These are phyloP conservation scores for Kuraishia capsulata DNA, from an alignment of 805 yeast genomes.

Conservation along the genomic window DNA sequence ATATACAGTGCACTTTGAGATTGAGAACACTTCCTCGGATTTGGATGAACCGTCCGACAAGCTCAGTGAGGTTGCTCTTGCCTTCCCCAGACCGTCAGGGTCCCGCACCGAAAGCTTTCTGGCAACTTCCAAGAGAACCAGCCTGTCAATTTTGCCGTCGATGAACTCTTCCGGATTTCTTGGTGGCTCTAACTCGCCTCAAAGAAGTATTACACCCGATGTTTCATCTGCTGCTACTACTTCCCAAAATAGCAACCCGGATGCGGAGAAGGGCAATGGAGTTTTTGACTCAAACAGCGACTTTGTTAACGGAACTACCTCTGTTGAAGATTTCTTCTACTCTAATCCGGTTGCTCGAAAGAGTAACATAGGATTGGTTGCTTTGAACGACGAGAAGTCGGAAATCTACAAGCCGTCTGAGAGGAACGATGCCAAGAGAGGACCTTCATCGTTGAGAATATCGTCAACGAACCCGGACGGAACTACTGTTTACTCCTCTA, in stretches of 20 bases:
- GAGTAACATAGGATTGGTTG: slow-evolving; percentile 7
- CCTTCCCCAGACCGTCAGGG: slow-evolving; percentile 6
- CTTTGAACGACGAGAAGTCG: slow-evolving; percentile 3
- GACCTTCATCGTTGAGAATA: neutral
- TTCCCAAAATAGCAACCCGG: too few species aligned
- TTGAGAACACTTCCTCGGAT: slow-evolving; percentile 12
- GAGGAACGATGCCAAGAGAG: slow-evolving; percentile 1
- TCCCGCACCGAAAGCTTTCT: slow-evolving; percentile 3
- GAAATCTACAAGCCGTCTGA: slow-evolving; percentile 4
- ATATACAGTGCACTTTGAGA: slow-evolving; percentile 62
- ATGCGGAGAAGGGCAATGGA: too few species aligned
- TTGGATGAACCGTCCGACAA: slow-evolving; percentile 4
- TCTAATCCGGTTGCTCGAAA: slow-evolving; percentile 17
- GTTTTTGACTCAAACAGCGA: too few species aligned
- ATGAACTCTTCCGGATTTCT: slow-evolving; percentile 4
- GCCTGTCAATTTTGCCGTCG: slow-evolving; percentile 17
- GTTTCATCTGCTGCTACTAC: too few species aligned
- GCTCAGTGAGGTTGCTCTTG: slow-evolving; percentile 15
- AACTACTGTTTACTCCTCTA: neutral
- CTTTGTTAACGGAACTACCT: too few species aligned
- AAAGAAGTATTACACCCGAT: neutral
- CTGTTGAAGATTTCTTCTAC: slow-evolving; percentile 49
- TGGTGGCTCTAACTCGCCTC: neutral
- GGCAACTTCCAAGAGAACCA: slow-evolving; percentile 7
- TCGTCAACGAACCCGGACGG: neutral